Evolutionary conservation across 768 basidiomycete species (phyloP).

Genomic region (Piloderma croceum): DNA sequence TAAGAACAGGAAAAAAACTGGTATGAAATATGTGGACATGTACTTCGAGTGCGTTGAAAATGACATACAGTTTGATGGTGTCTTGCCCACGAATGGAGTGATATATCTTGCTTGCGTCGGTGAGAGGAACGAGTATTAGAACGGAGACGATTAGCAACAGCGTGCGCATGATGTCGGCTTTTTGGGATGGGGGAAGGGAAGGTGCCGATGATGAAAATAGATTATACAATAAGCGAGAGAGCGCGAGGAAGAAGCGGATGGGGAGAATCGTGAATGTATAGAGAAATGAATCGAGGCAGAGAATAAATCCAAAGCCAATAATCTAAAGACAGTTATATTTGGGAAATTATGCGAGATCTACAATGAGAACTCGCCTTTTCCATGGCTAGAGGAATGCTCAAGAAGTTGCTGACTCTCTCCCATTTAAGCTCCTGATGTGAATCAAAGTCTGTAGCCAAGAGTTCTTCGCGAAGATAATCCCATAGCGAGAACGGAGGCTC

Average conservation of each 20-base stretch:
- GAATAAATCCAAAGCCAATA: slow-evolving; percentile 83
- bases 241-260: slow-evolving; percentile 72
- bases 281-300: slow-evolving; percentile 95
- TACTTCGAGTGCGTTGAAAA: slow-evolving; percentile 97
- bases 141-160: slow-evolving; percentile 72
- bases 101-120: slow-evolving; percentile 96
- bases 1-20: neutral
- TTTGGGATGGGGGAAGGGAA: slow-evolving; percentile 78
- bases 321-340: slow-evolving; percentile 45
- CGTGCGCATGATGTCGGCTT: slow-evolving; percentile 85
- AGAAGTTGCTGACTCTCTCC: slow-evolving; percentile 94
- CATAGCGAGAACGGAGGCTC: slow-evolving; percentile 73
- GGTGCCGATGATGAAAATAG: slow-evolving; percentile 44
- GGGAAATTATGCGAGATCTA: neutral
- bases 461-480: slow-evolving; percentile 88
- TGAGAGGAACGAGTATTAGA: slow-evolving; percentile 68
- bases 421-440: slow-evolving; percentile 91
- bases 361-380: slow-evolving; percentile 66
- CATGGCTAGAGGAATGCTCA: slow-evolving; percentile 85
- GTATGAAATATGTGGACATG: slow-evolving; percentile 17
- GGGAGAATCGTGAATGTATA: slow-evolving; percentile 98
- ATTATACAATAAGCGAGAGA: slow-evolving; percentile 49
- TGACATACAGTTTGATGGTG: slow-evolving; percentile 97
- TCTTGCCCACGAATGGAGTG: slow-evolving; percentile 97
- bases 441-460: slow-evolving; percentile 89